Evolutionary conservation across 345 rosid species (phyloP).

Genomic region (Heritiera fomes): DNA sequence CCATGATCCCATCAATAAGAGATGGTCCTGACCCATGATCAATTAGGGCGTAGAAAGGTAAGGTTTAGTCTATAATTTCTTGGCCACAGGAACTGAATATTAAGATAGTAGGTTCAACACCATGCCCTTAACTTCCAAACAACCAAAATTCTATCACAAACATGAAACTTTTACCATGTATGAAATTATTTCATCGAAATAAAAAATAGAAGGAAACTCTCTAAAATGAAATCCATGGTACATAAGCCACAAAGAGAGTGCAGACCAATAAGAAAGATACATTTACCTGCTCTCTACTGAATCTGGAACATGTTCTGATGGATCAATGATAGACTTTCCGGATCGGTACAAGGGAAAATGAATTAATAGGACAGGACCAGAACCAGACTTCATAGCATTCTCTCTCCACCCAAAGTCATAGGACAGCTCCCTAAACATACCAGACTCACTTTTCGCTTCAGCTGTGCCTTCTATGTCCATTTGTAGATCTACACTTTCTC

Average conservation of each 20-base stretch:
- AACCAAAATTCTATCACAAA: neutral
- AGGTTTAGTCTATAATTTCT: conserved; percentile 4
- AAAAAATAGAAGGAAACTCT: neutral
- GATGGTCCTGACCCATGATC: neutral
- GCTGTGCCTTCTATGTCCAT: conserved; percentile 25
- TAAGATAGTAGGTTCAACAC: neutral
- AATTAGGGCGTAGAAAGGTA: conserved; percentile 4
- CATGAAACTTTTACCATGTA: neutral
- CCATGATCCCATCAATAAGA: neutral
- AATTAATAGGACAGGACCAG: conserved; percentile 62
- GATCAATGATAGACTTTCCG: conserved; percentile 21
- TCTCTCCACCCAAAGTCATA: conserved; percentile 39
- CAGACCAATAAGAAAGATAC: conserved; percentile 7
- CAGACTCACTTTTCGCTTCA: conserved; percentile 15
- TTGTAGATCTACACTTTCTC: conserved; percentile 42
- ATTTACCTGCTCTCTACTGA: conserved; percentile 27
- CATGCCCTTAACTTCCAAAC: neutral
- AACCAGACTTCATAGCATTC: conserved; percentile 39
- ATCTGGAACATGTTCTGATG: conserved; percentile 10
- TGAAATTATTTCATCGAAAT: neutral
- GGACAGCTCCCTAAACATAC: conserved; percentile 19
- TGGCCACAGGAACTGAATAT: neutral
- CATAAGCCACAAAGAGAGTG: neutral
- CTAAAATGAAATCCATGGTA: neutral
- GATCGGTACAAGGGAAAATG: conserved; percentile 53